Percentiles rank a stretch among this genome's conserved stretches.
Conservation (phyloP, 2,329 filamentous ascomycete species). For the Phialemoniopsis sp. region DNA sequence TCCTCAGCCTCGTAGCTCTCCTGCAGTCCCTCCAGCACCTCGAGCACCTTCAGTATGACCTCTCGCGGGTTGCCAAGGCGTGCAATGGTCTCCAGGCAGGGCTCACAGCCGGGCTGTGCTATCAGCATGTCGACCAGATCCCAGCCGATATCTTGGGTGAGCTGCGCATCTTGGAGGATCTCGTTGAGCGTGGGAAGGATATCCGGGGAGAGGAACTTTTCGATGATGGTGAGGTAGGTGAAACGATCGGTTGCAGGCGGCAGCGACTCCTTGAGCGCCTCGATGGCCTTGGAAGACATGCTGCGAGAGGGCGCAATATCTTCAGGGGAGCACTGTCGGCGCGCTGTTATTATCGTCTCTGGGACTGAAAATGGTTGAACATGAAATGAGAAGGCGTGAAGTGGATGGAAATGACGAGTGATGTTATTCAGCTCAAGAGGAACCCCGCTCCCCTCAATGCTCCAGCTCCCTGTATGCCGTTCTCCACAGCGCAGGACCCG, state of each 20-base stretch:
- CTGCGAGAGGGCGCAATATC: too few relatives aligned
- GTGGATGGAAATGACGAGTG: too few relatives aligned
- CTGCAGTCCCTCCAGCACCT: slow-evolving; percentile 59
- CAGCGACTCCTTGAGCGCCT: slow-evolving; percentile 42
- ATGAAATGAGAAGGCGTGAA: too few relatives aligned
- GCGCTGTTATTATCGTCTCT: too few relatives aligned
- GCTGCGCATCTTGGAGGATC: slow-evolving; percentile 52
- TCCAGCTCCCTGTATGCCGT: too few relatives aligned
- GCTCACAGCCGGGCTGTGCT: slow-evolving; percentile 61
- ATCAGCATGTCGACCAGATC: slow-evolving; percentile 75
- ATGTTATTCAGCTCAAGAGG: too few relatives aligned
- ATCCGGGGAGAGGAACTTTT: slow-evolving; percentile 65
- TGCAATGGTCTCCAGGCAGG: slow-evolving; percentile 70
- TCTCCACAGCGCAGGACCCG: too few relatives aligned
- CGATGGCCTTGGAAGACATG: slow-evolving; percentile 28
- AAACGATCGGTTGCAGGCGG: slow-evolving; percentile 60
- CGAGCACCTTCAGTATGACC: slow-evolving; percentile 76
- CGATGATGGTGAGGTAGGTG: slow-evolving; percentile 75
- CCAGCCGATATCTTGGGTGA: slow-evolving; percentile 79
- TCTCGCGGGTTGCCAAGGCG: slow-evolving; percentile 76
- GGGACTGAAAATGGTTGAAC: too few relatives aligned
- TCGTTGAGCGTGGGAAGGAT: slow-evolving; percentile 65
- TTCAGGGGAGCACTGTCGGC: too few relatives aligned
- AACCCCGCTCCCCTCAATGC: too few relatives aligned
- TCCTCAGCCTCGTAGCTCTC: slow-evolving; percentile 23